These are phyloP conservation scores for Pseudopyrenochaeta lycopersici DNA, from an alignment of 2,329 filamentous ascomycete genomes.

Conservation along the genomic window DNA sequence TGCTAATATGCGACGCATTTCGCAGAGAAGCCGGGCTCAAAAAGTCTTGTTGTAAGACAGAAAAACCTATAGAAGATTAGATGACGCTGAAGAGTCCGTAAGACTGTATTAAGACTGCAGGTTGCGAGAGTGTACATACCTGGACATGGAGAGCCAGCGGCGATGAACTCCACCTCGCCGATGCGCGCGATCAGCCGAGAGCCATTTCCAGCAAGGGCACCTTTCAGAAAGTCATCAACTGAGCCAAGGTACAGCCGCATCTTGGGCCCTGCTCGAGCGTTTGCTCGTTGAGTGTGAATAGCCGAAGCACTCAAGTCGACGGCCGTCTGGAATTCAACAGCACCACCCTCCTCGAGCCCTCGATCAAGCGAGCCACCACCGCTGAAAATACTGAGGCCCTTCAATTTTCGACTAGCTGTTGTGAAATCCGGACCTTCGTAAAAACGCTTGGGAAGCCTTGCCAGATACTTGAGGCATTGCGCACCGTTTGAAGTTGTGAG, in stretches of 20 bases:
- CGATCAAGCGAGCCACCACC: slow-evolving; percentile 81
- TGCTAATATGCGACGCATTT: slow-evolving; percentile 80
- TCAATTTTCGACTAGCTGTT: slow-evolving; percentile 10
- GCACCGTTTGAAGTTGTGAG: slow-evolving; percentile 19
- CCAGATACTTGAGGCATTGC: slow-evolving; percentile 13
- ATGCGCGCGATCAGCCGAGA: slow-evolving; percentile 61
- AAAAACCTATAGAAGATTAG: slow-evolving; percentile 65
- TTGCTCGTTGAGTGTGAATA: slow-evolving; percentile 78
- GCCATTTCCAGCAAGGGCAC: slow-evolving; percentile 61
- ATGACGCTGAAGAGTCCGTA: background rate
- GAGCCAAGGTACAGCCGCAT: slow-evolving; percentile 73
- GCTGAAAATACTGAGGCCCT: slow-evolving; percentile 76
- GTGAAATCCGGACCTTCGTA: slow-evolving; percentile 68
- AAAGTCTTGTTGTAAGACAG: slow-evolving; percentile 67
- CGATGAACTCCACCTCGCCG: slow-evolving; percentile 73
- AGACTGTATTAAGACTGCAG: background rate
- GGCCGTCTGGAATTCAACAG: slow-evolving; percentile 70
- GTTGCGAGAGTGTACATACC: slow-evolving; percentile 10
- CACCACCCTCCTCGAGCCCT: slow-evolving; percentile 76
- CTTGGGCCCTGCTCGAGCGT: slow-evolving; percentile 55
- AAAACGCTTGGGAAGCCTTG: slow-evolving; percentile 12
- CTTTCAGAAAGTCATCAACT: slow-evolving; percentile 71
- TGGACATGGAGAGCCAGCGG: slow-evolving; percentile 79
- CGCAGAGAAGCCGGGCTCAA: slow-evolving; percentile 65
- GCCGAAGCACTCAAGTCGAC: slow-evolving; percentile 73